These are phyloP conservation scores for Umbelopsis vinacea DNA, from an alignment of 192 early-diverging fungal species.

Conservation along the genomic window DNA sequence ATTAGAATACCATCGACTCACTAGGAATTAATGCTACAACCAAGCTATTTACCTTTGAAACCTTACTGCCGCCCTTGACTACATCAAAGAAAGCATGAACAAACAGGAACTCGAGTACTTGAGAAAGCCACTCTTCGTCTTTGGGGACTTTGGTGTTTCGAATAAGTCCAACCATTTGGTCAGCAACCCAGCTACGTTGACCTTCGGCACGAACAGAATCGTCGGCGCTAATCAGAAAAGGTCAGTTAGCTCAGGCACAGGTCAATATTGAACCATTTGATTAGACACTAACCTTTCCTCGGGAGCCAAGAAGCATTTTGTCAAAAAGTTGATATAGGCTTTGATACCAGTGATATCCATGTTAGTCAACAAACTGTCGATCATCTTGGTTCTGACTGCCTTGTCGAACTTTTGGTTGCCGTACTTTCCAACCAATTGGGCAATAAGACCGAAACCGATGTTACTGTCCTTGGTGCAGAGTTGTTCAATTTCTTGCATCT, in stretches of 20 bases:
- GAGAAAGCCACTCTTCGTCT: slow-evolving; percentile 71
- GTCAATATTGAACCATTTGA: not conserved
- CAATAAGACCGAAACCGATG: slow-evolving; percentile 76
- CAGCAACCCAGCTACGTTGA: slow-evolving; percentile 78
- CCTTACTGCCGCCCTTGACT: slow-evolving; percentile 44
- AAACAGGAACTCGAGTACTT: slow-evolving; percentile 69
- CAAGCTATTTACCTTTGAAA: slow-evolving; percentile 39
- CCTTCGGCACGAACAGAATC: slow-evolving; percentile 49
- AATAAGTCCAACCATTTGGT: slow-evolving; percentile 81
- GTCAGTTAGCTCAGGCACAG: not conserved
- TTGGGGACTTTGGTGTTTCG: slow-evolving; percentile 76
- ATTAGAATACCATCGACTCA: not conserved
- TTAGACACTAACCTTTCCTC: slow-evolving; percentile 18
- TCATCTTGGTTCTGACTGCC: slow-evolving; percentile 75
- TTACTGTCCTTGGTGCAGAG: slow-evolving; percentile 18
- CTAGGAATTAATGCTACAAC: not conserved
- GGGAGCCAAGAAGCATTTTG: slow-evolving; percentile 66
- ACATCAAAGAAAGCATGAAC: slow-evolving; percentile 76
- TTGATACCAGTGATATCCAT: slow-evolving; percentile 71
- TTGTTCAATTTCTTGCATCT: slow-evolving; percentile 15
- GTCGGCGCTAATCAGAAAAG: slow-evolving; percentile 36
- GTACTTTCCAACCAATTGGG: slow-evolving; percentile 82
- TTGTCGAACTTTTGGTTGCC: slow-evolving; percentile 70
- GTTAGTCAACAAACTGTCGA: slow-evolving; percentile 74
- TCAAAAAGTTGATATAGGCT: slow-evolving; percentile 76